A percentile compares a stretch with the other conserved stretches of the same genome.
Conservation (phyloP, 2,329 filamentous ascomycete species). For the Tothia fuscella region DNA sequence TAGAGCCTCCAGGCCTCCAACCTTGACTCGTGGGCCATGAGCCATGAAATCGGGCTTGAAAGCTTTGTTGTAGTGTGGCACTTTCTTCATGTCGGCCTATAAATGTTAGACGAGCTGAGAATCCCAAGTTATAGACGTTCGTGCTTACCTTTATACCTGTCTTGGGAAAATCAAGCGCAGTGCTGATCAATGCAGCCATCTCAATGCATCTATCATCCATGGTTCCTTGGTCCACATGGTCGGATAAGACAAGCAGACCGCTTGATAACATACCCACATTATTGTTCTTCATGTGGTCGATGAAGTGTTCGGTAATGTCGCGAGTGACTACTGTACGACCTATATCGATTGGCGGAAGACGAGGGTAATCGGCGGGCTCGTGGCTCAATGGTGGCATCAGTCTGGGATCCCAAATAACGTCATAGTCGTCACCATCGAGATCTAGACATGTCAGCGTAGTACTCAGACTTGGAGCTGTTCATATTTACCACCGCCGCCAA, state of each 20-base stretch:
- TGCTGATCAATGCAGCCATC: constrained; percentile 55
- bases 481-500: constrained; percentile 50
- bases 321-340: constrained; percentile 43
- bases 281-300: constrained; percentile 62
- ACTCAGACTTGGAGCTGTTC: not conserved
- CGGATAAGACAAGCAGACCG: constrained; percentile 52
- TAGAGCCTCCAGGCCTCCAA: constrained; percentile 20
- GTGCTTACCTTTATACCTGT: constrained; percentile 50
- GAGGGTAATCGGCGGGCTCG: constrained; percentile 58
- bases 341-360: constrained; percentile 45
- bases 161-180: constrained; percentile 59
- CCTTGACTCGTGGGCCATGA: constrained; percentile 32
- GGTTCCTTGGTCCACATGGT: constrained; percentile 43
- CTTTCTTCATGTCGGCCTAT: constrained; percentile 33
- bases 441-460: constrained; percentile 33
- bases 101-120: not conserved
- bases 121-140: not conserved
- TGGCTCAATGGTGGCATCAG: constrained; percentile 29
- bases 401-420: constrained; percentile 58
- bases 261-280: constrained; percentile 54
- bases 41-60: constrained; percentile 44
- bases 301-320: constrained; percentile 71
- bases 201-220: constrained; percentile 37
- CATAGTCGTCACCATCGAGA: constrained; percentile 72
- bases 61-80: constrained; percentile 27